Percentiles rank a stretch among this genome's conserved stretches.
Evolutionary conservation across 768 basidiomycete genomes (phyloP).

Genomic region (Mycena venus): DNA sequence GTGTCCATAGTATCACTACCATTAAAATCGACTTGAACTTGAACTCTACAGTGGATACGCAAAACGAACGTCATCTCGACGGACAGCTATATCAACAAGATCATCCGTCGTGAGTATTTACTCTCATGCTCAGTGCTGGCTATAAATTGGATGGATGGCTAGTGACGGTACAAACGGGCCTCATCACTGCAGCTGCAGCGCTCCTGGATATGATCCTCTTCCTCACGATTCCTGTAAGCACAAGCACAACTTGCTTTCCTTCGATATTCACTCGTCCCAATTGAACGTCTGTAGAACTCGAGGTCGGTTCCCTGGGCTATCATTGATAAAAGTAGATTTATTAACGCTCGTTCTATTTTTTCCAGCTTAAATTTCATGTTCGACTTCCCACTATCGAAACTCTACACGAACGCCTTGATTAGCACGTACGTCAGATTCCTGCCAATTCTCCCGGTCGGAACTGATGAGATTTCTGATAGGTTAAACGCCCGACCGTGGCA

Average conservation of each 20-base stretch:
- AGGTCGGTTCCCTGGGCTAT: neutral
- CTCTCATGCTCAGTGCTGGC: too few species aligned
- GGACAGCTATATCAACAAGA: constrained; percentile 29
- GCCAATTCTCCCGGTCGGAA: neutral
- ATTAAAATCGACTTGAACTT: too few species aligned
- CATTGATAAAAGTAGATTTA: neutral
- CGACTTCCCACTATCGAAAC: constrained; percentile 28
- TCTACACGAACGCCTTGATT: constrained; percentile 32
- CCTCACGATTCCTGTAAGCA: neutral
- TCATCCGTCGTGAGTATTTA: constrained; percentile 27
- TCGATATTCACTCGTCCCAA: neutral
- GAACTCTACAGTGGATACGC: constrained; percentile 23
- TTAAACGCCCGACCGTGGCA: constrained; percentile 33
- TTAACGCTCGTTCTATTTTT: neutral
- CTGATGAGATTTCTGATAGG: neutral
- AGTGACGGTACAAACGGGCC: constrained; percentile 29
- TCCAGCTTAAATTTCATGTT: constrained; percentile 20
- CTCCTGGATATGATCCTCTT: constrained; percentile 20
- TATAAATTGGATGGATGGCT: too few species aligned
- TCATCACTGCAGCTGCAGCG: constrained; percentile 25
- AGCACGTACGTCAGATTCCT: constrained; percentile 12
- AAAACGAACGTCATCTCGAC: constrained; percentile 18
- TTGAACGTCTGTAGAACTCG: neutral
- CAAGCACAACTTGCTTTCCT: too few species aligned
- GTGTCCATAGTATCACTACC: neutral